Base-by-base conservation (phyloP, 192 early-diverging fungal genomes). In the Jimgerdemannia lactiflua region DNA sequence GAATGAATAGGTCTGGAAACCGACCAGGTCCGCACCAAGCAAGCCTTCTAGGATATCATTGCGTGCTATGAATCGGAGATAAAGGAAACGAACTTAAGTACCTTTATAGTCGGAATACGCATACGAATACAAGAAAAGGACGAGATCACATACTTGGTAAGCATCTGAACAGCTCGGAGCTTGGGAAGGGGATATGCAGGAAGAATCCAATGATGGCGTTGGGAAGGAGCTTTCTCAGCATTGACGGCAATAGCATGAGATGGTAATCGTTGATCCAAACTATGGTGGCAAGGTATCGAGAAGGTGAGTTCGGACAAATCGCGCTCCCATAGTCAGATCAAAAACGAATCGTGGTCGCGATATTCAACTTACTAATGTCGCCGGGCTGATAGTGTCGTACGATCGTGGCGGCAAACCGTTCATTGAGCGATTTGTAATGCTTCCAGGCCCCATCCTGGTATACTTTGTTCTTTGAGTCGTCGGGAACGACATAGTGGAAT, bases 241-340 rank as follows among this genome's bases (percentile, higher is more conserved):
- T 92, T 66, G 82, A 83, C 4, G 97, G 97, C 29, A 99, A 88
- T 59, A 99, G 85, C 93, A 98, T 94, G 69, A 99, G 85, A 79
- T 99, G 97, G 78, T 99, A 99, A 87, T 99, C 97, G 79, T 99
- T 97, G 75, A 99, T 89, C 96, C 96, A 99, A 72, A 99, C 89
- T 92, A 78, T 17, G 65, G 29, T 19, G 49, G 14, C 14, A 10
- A 59, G 2, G 14, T 59, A 59, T 59, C 14, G 6, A 59, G 14
- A 59, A 59, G 14, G 43, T 29, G 14, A 42, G 69, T 18, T 43
- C 6, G 64, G 17, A 71, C 8, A 44, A 18, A 74, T 42, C 29
- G 59, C 29, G 0, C 1, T 70, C 64, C 18, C 70, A 18, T 29
- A 63, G 40, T 74, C 44, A 66, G 42, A 71, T 7, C 59, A 40